phyloP scores from a whole-genome alignment of 345 rosid species.

The Rhizophora apiculata region DNA sequence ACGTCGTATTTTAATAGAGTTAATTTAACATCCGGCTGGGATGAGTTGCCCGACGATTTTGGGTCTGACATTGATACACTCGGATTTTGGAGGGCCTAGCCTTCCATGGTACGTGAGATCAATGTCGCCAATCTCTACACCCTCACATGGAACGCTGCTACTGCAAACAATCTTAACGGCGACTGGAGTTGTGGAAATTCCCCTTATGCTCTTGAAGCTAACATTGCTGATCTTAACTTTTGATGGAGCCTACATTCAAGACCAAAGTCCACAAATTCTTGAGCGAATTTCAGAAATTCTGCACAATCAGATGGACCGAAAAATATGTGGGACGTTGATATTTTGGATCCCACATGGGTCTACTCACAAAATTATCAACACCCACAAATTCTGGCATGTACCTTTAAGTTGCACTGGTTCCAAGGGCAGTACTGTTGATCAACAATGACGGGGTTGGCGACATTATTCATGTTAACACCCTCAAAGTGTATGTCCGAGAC shows the following conservation, averaged over 20 bases:
- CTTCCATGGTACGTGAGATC: slow-evolving; percentile 33
- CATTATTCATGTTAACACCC: slow-evolving; percentile 50
- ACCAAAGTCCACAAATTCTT: neutral
- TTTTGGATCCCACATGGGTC: too few species aligned
- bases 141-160: slow-evolving; percentile 35
- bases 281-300: too few species aligned
- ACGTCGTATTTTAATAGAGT: too few species aligned
- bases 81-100: slow-evolving; percentile 28
- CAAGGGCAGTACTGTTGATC: slow-evolving; percentile 51
- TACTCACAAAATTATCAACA: too few species aligned
- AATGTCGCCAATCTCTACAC: slow-evolving; percentile 39
- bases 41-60: slow-evolving; percentile 20
- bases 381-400: slow-evolving; percentile 9
- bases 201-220: slow-evolving; percentile 45
- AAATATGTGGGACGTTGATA: too few species aligned
- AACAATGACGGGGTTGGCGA: slow-evolving; percentile 43
- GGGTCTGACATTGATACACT: slow-evolving; percentile 43
- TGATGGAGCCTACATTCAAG: slow-evolving; percentile 25
- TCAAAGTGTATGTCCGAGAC: slow-evolving; percentile 42
- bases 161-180: slow-evolving; percentile 52
- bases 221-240: slow-evolving; percentile 40
- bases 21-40: slow-evolving; percentile 30
- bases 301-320: too few species aligned
- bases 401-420: slow-evolving; percentile 36
- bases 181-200: slow-evolving; percentile 40